Conservation (phyloP, 1,284 basidiomycete species). For the Leccinum fuscescens region DNA sequence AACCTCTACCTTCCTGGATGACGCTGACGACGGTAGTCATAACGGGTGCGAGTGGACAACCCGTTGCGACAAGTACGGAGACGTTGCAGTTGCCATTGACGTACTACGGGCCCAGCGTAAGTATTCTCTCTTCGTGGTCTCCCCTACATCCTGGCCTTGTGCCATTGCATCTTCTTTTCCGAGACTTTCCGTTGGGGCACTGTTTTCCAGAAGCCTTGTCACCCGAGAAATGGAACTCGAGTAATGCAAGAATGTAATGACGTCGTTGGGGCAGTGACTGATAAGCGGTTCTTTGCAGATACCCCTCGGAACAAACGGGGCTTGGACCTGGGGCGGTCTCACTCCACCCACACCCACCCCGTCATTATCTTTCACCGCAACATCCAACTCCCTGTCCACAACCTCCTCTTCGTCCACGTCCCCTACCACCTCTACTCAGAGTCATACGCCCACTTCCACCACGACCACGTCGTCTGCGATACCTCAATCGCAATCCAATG, state of each 20-base stretch:
- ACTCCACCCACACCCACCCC: constrained; percentile 44
- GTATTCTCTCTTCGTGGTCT: constrained; percentile 29
- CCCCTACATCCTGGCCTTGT: neutral
- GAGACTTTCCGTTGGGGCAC: neutral
- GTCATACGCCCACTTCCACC: constrained; percentile 24
- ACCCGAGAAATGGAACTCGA: constrained; percentile 1
- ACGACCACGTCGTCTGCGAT: constrained; percentile 30
- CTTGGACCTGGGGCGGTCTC: constrained; percentile 65
- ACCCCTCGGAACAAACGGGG: constrained; percentile 56
- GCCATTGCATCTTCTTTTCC: neutral
- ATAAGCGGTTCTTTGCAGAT: constrained; percentile 45
- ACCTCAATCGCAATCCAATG: constrained; percentile 27
- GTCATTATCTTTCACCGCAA: constrained; percentile 25
- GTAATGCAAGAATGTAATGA: constrained; percentile 8
- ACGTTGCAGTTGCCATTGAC: constrained; percentile 61
- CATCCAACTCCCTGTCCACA: constrained; percentile 23
- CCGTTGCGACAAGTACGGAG: constrained; percentile 50
- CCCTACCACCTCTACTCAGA: constrained; percentile 22
- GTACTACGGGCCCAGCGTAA: constrained; percentile 72
- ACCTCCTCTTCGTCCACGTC: constrained; percentile 27
- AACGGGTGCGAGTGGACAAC: constrained; percentile 48
- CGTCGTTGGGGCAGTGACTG: constrained; percentile 12
- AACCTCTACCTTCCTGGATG: constrained; percentile 65
- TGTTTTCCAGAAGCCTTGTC: neutral
- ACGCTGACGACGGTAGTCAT: constrained; percentile 50